phyloP scores from a whole-genome alignment of 192 early-diverging fungal species.

The Mortierella alpina region DNA sequence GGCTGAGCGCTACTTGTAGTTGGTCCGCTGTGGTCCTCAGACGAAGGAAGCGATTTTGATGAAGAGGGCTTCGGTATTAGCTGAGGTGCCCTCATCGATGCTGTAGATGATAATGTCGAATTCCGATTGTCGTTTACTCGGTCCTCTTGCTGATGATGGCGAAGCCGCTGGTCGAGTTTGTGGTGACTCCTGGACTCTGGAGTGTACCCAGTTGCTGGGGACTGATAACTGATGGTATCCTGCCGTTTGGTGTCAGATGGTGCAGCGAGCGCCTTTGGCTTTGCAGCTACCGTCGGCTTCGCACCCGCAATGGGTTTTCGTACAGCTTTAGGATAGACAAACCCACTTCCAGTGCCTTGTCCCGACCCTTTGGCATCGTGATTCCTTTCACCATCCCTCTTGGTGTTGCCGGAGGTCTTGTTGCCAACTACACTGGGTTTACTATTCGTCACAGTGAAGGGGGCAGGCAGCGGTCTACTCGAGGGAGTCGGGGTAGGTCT shows the following conservation, averaged over 20 bases:
- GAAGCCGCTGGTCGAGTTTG: constrained; percentile 12
- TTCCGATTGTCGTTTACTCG: background rate
- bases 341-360: constrained; percentile 8
- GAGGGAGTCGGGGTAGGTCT: constrained; percentile 16
- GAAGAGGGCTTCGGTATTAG: background rate
- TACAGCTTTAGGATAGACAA: constrained; percentile 36
- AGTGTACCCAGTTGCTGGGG: background rate
- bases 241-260: background rate
- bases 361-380: background rate
- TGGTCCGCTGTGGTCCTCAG: background rate
- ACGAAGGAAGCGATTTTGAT: background rate
- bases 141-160: background rate
- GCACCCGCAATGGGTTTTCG: constrained; percentile 34
- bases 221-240: background rate
- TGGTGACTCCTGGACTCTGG: background rate
- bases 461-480: constrained; percentile 8
- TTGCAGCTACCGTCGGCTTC: constrained; percentile 30
- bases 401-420: background rate
- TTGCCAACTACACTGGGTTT: background rate
- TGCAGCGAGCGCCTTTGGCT: constrained; percentile 12
- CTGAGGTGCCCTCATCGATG: constrained; percentile 33
- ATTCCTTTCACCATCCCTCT: background rate
- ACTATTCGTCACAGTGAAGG: background rate
- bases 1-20: background rate
- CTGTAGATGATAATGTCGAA: background rate